Evolutionary conservation across 345 rosid genomes (phyloP), one percentile per base, ranked within the genome.

Genomic region (Bruguiera sexangula): DNA sequence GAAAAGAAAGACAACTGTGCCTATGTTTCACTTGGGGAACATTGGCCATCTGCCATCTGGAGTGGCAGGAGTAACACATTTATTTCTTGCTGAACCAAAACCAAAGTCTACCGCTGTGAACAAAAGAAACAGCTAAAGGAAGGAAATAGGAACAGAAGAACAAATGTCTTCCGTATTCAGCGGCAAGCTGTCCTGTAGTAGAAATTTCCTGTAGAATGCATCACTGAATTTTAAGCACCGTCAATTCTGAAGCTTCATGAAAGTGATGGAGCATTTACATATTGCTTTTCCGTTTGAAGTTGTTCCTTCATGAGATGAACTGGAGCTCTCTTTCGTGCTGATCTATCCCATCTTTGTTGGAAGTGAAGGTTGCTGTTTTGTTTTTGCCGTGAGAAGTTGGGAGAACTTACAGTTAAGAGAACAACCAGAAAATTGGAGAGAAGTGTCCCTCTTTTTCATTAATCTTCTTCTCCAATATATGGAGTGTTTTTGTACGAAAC

Each of bases 321-420:
- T 76, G 80, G 6, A 76, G 65, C 60, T 74, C 81, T 76, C 75
- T 62, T 62, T 82, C 77, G 30, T 79, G 75, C 75, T 80, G 72
- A 56, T 78, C 82, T 34, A 62, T 15, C 58, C 66, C 65, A 19
- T 79, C 75, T 69, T 73, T 62, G 37, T 53, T 62, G 27, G 84
- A 64, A 30, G 32, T 30, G 32, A 30, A 30, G 32, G 32, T 30
- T 30, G 32, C 32, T 3, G 5, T 30, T 30, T 30, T 30, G 32
- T 30, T 30, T 3, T 4, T 30, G 5, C 32, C 5, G 32, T 30
- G 32, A 30, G 32, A 30, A 30, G 32, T 30, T 30, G 32, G 32
- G 32, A 30, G 32, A 30, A 30, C 4, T 30, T 30, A 30, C 32
- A 30, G 32, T 3, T 3, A 30, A 30, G 32, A 30, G 32, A 30